phyloP scores from a whole-genome alignment of 208 protist genomes.

The Crithidia acanthocephali region DNA sequence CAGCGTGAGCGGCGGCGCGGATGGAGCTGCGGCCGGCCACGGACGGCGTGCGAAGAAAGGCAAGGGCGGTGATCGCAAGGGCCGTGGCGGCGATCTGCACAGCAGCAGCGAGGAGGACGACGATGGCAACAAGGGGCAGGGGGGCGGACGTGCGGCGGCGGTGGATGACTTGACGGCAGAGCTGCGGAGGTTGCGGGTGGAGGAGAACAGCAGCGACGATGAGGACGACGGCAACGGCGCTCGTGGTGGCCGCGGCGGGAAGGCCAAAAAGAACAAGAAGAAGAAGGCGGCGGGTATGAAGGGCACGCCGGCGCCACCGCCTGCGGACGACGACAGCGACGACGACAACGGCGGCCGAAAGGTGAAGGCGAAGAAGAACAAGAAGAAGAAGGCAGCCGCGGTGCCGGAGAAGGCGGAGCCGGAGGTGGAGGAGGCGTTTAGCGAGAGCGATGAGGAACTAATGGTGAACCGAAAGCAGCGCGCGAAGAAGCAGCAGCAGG shows the following conservation, averaged over 20 bases:
- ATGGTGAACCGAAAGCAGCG: conserved; percentile 79
- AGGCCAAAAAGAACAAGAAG: conserved; percentile 40
- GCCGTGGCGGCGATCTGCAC: neutral
- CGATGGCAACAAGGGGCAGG: neutral
- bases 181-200: conserved; percentile 37
- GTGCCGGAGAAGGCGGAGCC: conserved; percentile 34
- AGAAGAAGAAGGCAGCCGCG: conserved; percentile 27
- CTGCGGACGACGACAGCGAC: conserved; percentile 27
- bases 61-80: neutral
- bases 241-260: conserved; percentile 20
- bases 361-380: conserved; percentile 41
- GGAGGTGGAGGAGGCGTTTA: conserved; percentile 27
- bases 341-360: conserved; percentile 25
- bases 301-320: neutral
- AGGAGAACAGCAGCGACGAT: conserved; percentile 23
- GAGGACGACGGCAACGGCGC: conserved; percentile 21
- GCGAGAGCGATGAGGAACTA: conserved; percentile 79
- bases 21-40: neutral
- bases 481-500: conserved; percentile 48
- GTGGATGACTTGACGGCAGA: conserved; percentile 21
- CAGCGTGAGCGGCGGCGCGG: conserved; percentile 16
- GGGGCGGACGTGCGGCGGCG: neutral
- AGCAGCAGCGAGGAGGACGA: conserved; percentile 16
- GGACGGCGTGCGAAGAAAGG: neutral
- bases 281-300: conserved; percentile 9